Percentiles rank a stretch among this genome's conserved stretches.
Evolutionary conservation across 306 rosid genomes (phyloP).

Genomic region (Herpetospermum pedunculosum): DNA sequence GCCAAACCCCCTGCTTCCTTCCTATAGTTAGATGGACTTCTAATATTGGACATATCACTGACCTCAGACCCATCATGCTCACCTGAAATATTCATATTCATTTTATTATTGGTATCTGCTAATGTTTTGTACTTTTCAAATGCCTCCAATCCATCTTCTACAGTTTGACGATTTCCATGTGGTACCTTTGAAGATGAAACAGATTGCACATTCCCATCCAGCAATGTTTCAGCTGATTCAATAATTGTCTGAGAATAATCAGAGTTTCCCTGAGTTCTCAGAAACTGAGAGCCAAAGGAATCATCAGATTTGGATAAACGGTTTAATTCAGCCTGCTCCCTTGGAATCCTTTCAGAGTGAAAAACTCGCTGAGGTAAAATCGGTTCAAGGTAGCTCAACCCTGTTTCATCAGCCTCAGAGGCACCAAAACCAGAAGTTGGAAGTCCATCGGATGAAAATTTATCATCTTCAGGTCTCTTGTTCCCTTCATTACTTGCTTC

Average conservation of each 20-base stretch:
- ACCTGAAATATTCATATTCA: conserved; percentile 14
- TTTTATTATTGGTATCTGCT: conserved; percentile 20
- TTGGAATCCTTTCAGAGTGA: conserved; percentile 45
- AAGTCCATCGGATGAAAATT: conserved; percentile 11
- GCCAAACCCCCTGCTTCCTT: conserved; percentile 17
- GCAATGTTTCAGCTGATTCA: conserved; percentile 28
- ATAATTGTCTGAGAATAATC: conserved; percentile 23
- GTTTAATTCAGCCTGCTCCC: conserved; percentile 48
- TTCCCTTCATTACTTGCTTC: conserved; percentile 20
- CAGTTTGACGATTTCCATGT: conserved; percentile 12
- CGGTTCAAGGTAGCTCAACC: conserved; percentile 31
- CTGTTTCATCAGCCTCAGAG: conserved; percentile 21
- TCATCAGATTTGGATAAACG: conserved; percentile 53
- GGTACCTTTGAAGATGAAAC: conserved; percentile 20
- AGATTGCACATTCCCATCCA: conserved; percentile 23
- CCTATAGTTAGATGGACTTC: conserved; percentile 17
- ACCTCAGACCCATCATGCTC: conserved; percentile 20
- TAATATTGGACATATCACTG: conserved; percentile 11
- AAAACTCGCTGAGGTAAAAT: conserved; percentile 33
- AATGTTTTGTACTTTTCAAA: conserved; percentile 13
- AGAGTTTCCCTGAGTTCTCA: conserved; percentile 28
- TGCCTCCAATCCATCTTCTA: conserved; percentile 25
- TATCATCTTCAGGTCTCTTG: conserved; percentile 15
- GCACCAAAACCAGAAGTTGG: conserved; percentile 21
- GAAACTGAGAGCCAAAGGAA: conserved; percentile 39